Conservation (phyloP, 768 basidiomycete genomes). For the Collybia mongolica region DNA sequence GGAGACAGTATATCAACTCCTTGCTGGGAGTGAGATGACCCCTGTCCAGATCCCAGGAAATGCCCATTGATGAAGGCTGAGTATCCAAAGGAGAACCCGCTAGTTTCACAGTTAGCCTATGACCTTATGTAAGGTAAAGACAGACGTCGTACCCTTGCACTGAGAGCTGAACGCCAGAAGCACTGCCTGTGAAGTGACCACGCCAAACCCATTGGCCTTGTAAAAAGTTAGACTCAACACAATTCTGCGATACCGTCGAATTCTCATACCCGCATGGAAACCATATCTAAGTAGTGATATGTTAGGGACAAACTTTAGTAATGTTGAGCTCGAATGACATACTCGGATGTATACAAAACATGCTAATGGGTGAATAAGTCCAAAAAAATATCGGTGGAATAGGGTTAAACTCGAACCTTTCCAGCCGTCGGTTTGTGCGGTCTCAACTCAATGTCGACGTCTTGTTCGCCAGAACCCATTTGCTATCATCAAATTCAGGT, state of each 20-base stretch:
- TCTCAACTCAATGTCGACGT: constrained; percentile 56
- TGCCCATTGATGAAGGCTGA: constrained; percentile 40
- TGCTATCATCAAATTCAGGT: constrained; percentile 47
- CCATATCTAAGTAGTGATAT: constrained; percentile 19
- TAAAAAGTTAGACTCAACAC: background rate
- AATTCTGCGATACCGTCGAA: background rate
- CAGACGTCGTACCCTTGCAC: constrained; percentile 32
- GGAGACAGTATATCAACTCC: constrained; percentile 32
- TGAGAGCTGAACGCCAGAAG: constrained; percentile 36
- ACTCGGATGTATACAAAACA: constrained; percentile 31
- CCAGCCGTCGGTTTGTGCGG: constrained; percentile 56
- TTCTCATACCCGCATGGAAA: constrained; percentile 23
- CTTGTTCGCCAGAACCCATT: constrained; percentile 59
- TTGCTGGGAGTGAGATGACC: constrained; percentile 29
- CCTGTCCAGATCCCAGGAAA: constrained; percentile 42
- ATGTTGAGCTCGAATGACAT: background rate
- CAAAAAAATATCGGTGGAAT: background rate
- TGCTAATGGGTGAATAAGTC: constrained; percentile 13
- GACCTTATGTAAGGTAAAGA: no score
- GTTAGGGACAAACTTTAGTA: background rate
- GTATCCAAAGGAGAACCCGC: constrained; percentile 43
- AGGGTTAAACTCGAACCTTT: constrained; percentile 38
- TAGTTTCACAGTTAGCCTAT: constrained; percentile 3
- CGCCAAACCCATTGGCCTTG: constrained; percentile 43
- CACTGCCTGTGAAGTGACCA: constrained; percentile 40